Evolutionary conservation across 257 asterid species (phyloP), one percentile per base, ranked within the genome.

Genomic region (Solanum ossicruentum): DNA sequence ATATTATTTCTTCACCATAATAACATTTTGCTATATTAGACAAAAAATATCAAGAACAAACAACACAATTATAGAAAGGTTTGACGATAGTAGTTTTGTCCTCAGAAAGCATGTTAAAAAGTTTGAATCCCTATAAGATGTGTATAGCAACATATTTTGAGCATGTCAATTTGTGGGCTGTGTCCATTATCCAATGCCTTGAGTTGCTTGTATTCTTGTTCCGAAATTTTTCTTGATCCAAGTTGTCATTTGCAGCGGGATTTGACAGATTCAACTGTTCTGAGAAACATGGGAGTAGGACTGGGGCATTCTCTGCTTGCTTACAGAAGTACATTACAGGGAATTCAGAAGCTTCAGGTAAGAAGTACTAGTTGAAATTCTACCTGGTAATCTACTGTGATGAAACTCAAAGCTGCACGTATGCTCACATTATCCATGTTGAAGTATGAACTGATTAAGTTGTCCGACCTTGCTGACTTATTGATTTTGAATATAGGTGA

Each of bases 241-340:
- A 81, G 70, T 78, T 86, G 84, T 86, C 72, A 49, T 65, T 84
- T 89, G 86, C 93, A 94, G 99, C 87, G 97, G 57, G 97, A 95
- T 90, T 91, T 95, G 90, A 94, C 99, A 52, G 99, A 95, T 85
- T 94, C 97, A 78, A 95, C 98, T 20, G 97, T 91, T 54, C 85
- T 95, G 85, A 94, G 99, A 91, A 95, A 92, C 77, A 92, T 95
- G 97, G 99, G 98, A 73, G 95, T 93, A 47, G 98, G 96, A 75
- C 86, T 95, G 66, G 97, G 99, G n/a, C 95, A 93, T 86, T 92
- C 97, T 49, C 91, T 95, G 88, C 95, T 95, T 45, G 97, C 98
- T 84, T 95, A 94, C 92, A 92, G 86, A 87, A 94, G 94, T 84
- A 93, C 98, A 58, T 84, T 95, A 69, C 94, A 88, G 88, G 99